phyloP scores from a whole-genome alignment of 1,284 basidiomycete genomes.

The Cryptococcus sp. region DNA sequence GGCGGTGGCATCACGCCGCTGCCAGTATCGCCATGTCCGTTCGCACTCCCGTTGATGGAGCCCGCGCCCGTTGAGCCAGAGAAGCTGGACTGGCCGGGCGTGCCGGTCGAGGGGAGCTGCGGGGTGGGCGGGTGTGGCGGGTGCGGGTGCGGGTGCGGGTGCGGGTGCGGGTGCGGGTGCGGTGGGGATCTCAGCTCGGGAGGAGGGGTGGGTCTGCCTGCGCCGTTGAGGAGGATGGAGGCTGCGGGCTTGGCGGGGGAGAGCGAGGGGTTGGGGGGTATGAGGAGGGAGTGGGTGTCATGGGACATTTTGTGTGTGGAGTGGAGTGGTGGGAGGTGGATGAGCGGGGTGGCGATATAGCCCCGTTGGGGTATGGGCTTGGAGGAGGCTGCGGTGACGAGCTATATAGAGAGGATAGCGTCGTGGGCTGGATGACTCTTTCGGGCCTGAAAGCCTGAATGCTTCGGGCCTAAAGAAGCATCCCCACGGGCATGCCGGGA shows the following conservation, averaged over 20 bases:
- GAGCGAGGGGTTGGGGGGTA: slow-evolving; percentile 27
- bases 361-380: too few relatives aligned
- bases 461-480: too few relatives aligned
- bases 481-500: too few relatives aligned
- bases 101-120: slow-evolving; percentile 1
- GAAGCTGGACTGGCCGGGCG: neutral
- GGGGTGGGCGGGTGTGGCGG: slow-evolving; percentile 1
- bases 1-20: neutral
- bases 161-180: slow-evolving; percentile 1
- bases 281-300: slow-evolving; percentile 18
- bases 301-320: neutral
- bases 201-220: slow-evolving; percentile 6
- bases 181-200: neutral
- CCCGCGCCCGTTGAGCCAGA: neutral
- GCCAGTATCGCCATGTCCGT: neutral
- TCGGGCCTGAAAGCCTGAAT: too few relatives aligned
- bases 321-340: too few relatives aligned
- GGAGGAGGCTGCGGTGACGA: too few relatives aligned
- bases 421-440: too few relatives aligned
- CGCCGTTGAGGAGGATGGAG: slow-evolving; percentile 30
- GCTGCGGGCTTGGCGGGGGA: slow-evolving; percentile 17
- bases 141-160: neutral
- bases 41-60: neutral
- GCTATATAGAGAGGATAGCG: too few relatives aligned
- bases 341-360: too few relatives aligned